Conservation (phyloP, 2,329 filamentous ascomycete species). For the Calonectria hongkongensis region DNA sequence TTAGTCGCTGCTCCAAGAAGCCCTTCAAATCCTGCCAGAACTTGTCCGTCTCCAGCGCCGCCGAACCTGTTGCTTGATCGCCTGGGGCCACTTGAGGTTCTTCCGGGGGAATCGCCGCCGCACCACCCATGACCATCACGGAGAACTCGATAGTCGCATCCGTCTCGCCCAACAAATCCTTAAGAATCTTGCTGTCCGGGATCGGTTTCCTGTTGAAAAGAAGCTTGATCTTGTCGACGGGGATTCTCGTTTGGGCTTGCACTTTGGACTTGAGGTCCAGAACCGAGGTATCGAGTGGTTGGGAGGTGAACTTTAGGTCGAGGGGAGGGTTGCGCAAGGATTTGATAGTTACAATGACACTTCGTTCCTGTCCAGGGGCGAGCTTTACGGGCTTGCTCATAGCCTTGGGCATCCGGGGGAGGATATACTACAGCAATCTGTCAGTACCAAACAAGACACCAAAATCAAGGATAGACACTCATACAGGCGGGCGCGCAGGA, state of each 20-base stretch:
- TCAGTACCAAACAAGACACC: slow-evolving; percentile 15
- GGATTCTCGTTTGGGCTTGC: slow-evolving; percentile 76
- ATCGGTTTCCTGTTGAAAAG: slow-evolving; percentile 92
- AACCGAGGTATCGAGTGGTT: slow-evolving; percentile 81
- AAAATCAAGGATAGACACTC: slow-evolving; percentile 32
- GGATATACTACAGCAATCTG: slow-evolving; percentile 75
- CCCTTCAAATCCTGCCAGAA: slow-evolving; percentile 93
- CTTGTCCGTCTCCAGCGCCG: slow-evolving; percentile 79
- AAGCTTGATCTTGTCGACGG: slow-evolving; percentile 88
- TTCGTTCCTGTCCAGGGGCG: slow-evolving; percentile 72
- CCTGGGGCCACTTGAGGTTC: slow-evolving; percentile 58
- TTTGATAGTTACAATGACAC: slow-evolving; percentile 78
- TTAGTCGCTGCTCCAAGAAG: slow-evolving; percentile 86
- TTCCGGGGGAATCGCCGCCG: slow-evolving; percentile 66
- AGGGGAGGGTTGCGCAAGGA: slow-evolving; percentile 85
- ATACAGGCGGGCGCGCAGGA: slow-evolving; percentile 84
- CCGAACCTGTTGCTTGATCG: slow-evolving; percentile 67
- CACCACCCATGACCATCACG: slow-evolving; percentile 90
- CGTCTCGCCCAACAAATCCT: slow-evolving; percentile 78
- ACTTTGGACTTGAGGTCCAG: slow-evolving; percentile 86
- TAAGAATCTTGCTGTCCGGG: slow-evolving; percentile 83
- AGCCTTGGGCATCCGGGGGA: slow-evolving; percentile 79
- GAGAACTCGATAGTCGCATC: slow-evolving; percentile 80
- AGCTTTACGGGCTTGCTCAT: slow-evolving; percentile 70
- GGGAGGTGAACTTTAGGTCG: slow-evolving; percentile 78